Evolutionary conservation across 768 basidiomycete species (phyloP), one percentile per base, ranked within the genome.

Genomic region (Podaxis sp.): DNA sequence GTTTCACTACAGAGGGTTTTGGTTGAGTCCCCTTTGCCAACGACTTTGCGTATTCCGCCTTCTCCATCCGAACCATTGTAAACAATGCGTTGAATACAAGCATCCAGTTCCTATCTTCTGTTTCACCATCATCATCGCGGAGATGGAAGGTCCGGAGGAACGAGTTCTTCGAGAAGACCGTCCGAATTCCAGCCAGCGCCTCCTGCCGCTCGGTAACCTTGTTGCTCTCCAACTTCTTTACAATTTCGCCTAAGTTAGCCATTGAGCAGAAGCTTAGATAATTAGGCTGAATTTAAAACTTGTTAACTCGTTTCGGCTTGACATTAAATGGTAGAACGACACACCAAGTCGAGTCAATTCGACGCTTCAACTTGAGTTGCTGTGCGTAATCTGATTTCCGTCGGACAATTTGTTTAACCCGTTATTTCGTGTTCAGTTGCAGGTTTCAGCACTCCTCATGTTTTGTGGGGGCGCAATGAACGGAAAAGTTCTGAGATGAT

Each of bases 11-110:
- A 28, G 58, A 30, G 11, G 60, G 66, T 57, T 60, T 61, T 13
- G 49, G 56, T 37, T 36, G 56, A 63, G 79, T 76, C 30, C 77
- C 68, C 22, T 76, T 78, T 5, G 51, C 15, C 44, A 58, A 40
- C 13, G 60, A 30, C 62, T 80, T 78, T 36, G 71, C 76, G 71
- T 75, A 77, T 10, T 79, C 79, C 15, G 65, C 74, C 71, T 83
- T 88, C 77, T 97, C 96, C 58, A 73, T 78, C 22, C 76, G 69
- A 51, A 95, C 87, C 2, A 84, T 76, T 10, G 77, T 76, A 70
- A 95, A 95, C 6, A 97, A 75, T 15, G 85, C 85, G 66, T 92
- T 85, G 68, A 88, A 93, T 7, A 95, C 77, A 7, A 80, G 75
- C 24, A 88, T 74, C 91, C 91, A 96, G 51, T 66, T 58, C 40